A percentile compares a stretch with the other conserved stretches of the same genome.
Evolutionary conservation across 1,284 basidiomycete genomes (phyloP).

Genomic region (Ceratobasidium sp.): DNA sequence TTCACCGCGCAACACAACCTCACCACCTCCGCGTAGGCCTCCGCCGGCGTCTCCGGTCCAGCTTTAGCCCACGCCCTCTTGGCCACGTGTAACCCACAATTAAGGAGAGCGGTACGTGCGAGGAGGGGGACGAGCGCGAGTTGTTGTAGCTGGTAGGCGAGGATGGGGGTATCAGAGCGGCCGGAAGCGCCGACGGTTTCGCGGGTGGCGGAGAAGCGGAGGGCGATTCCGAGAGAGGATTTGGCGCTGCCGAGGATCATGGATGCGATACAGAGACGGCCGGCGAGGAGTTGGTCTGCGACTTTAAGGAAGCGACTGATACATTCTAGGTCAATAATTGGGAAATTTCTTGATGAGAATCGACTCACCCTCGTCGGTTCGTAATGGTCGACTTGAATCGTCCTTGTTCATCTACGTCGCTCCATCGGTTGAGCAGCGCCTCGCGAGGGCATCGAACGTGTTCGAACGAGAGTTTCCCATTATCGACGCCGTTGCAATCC

Average conservation of each 20-base stretch:
- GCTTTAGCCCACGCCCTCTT: conserved; percentile 43
- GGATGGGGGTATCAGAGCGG: conserved; percentile 40
- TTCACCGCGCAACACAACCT: conserved; percentile 45
- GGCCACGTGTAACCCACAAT: conserved; percentile 45
- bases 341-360: background rate
- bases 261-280: conserved; percentile 45
- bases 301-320: conserved; percentile 46
- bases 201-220: conserved; percentile 43
- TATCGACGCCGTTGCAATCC: conserved; percentile 46
- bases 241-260: conserved; percentile 47
- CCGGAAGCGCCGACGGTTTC: conserved; percentile 38
- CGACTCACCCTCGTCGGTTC: conserved; percentile 40
- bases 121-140: conserved; percentile 45
- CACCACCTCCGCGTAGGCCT: conserved; percentile 43
- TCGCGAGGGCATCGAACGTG: conserved; percentile 45
- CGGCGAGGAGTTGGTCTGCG: conserved; percentile 45
- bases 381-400: conserved; percentile 43
- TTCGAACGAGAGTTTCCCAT: conserved; percentile 45
- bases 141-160: conserved; percentile 47
- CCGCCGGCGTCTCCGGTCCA: conserved; percentile 25
- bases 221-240: conserved; percentile 44
- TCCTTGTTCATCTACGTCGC: conserved; percentile 44
- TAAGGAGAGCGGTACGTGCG: conserved; percentile 44
- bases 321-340: conserved; percentile 30
- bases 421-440: conserved; percentile 43